phyloP scores from a whole-genome alignment of 202 grass and related monocot genomes.

The Bolboschoenoplectus hybrid region DNA sequence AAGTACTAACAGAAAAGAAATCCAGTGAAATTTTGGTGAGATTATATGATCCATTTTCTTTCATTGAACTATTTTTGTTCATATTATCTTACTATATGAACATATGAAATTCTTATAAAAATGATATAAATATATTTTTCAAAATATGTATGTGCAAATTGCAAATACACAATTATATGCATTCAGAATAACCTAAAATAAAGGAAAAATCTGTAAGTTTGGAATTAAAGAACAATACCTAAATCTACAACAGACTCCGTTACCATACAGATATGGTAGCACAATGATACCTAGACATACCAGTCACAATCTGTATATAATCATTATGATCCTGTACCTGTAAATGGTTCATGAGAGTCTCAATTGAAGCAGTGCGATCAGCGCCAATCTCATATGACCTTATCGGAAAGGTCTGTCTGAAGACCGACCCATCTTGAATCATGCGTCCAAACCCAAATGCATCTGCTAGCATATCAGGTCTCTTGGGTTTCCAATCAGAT shows the following conservation, averaged over 20 bases:
- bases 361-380: slow-evolving; percentile 93
- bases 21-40: background rate
- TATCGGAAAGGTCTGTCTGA: slow-evolving; percentile 94
- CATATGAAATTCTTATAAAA: slow-evolving; percentile 22
- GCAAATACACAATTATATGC: slow-evolving; percentile 10
- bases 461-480: slow-evolving; percentile 87
- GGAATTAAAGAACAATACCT: background rate
- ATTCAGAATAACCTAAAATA: slow-evolving; percentile 30
- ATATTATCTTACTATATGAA: slow-evolving; percentile 15
- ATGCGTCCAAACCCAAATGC: slow-evolving; percentile 86
- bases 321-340: slow-evolving; percentile 52
- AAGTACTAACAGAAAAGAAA: slow-evolving; percentile 1
- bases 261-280: background rate
- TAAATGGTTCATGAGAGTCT: slow-evolving; percentile 99
- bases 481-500: slow-evolving; percentile 88
- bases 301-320: slow-evolving; percentile 9
- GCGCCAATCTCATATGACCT: slow-evolving; percentile 98
- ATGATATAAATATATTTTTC: background rate
- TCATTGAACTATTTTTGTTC: background rate
- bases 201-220: background rate
- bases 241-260: background rate
- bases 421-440: slow-evolving; percentile 78
- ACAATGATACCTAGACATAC: background rate
- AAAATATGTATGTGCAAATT: slow-evolving; percentile 8
- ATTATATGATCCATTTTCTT: background rate